A percentile compares a stretch with the other conserved stretches of the same genome.
Conservation (phyloP, 2,329 filamentous ascomycete genomes). For the Trichoderma harzianum region DNA sequence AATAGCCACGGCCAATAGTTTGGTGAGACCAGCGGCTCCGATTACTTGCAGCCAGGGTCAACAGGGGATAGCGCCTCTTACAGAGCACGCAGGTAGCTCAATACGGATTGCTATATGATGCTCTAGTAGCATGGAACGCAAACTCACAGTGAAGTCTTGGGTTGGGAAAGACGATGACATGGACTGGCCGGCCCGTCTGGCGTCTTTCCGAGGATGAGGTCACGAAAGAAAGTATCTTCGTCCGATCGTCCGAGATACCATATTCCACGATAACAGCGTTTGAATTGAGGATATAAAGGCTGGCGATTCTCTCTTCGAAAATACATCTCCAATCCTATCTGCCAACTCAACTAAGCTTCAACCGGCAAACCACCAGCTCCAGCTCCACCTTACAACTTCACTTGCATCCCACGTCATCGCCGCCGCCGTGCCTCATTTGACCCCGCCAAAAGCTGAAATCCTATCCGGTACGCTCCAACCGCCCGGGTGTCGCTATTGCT, state of each 20-base stretch:
- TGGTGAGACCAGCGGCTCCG: background rate
- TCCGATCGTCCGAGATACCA: background rate
- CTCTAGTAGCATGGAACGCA: background rate
- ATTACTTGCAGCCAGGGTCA: background rate
- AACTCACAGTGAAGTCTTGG: background rate
- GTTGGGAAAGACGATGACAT: background rate
- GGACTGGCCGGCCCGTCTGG: background rate
- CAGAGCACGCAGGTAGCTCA: background rate
- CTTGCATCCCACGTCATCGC: constrained; percentile 19
- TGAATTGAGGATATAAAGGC: background rate
- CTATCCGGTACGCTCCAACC: constrained; percentile 7
- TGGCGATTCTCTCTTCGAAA: background rate
- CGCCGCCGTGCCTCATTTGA: background rate
- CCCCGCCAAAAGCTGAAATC: constrained; percentile 17
- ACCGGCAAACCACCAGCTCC: background rate
- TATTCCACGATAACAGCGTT: background rate
- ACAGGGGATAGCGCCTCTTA: background rate
- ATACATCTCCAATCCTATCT: background rate
- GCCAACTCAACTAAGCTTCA: constrained; percentile 7
- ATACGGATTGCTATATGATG: background rate
- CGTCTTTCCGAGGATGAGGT: background rate
- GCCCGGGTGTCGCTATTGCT: background rate
- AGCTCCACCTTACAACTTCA: background rate
- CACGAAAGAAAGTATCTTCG: background rate
- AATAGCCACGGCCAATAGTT: constrained; percentile 8